These are phyloP conservation scores for Discostella stelligeroides DNA, from an alignment of 108 stramenopile species.

Conservation along the genomic window DNA sequence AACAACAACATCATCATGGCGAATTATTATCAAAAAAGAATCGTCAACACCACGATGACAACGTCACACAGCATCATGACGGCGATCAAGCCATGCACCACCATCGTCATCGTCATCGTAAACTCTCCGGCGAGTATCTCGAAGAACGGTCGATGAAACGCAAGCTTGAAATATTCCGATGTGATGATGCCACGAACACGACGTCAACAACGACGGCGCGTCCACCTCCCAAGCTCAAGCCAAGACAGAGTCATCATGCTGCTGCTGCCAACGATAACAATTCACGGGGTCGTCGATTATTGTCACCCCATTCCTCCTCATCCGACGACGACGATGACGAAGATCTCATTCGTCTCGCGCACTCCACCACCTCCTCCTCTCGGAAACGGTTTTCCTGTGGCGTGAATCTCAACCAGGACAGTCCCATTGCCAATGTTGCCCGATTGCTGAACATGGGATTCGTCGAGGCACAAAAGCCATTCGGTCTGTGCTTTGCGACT, in stretches of 20 bases:
- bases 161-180: constrained; percentile 36
- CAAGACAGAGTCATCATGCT: neutral
- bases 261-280: neutral
- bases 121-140: constrained; percentile 5
- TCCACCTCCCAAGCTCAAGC: neutral
- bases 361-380: constrained; percentile 1
- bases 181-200: too few relatives aligned
- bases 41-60: neutral
- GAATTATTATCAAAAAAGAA: constrained; percentile 6
- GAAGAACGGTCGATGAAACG: constrained; percentile 35
- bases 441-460: constrained; percentile 33
- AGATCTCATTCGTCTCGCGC: constrained; percentile 22
- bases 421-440: constrained; percentile 20
- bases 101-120: neutral
- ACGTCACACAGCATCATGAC: neutral
- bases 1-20: too few relatives aligned
- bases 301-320: neutral
- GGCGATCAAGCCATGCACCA: neutral
- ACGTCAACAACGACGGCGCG: too few relatives aligned
- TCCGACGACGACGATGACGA: constrained; percentile 11
- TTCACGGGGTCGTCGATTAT: neutral
- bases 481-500: constrained; percentile 69
- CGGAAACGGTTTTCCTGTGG: constrained; percentile 27
- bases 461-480: constrained; percentile 27
- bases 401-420: neutral